These are phyloP conservation scores for Cryptosporidium xiaoi DNA, from an alignment of 169 alveolate genomes.

Conservation along the genomic window DNA sequence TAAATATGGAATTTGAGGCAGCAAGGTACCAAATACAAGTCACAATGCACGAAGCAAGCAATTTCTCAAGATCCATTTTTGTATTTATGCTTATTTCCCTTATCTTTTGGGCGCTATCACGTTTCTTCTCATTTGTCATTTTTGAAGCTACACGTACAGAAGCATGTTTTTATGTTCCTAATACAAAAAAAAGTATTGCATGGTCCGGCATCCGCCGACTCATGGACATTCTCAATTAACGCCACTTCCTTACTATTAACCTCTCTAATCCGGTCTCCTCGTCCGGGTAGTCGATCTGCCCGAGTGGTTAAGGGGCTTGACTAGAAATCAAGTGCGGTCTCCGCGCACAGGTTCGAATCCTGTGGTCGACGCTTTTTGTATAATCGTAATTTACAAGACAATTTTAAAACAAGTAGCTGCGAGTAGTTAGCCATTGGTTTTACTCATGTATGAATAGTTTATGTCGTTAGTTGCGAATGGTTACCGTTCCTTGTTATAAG, in stretches of 20 bases:
- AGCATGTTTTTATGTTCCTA: conserved; percentile 66
- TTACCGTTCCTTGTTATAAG: no score
- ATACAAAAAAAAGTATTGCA: conserved; percentile 25
- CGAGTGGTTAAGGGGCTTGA: conserved; percentile 78
- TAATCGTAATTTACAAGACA: not conserved
- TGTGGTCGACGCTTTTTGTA: conserved; percentile 72
- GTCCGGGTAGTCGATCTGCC: conserved; percentile 70
- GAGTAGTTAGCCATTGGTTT: no score
- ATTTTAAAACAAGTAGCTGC: no score
- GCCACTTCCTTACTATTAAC: not conserved
- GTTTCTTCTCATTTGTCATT: conserved; percentile 56
- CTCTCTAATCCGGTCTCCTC: not conserved
- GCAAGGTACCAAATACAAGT: conserved; percentile 74
- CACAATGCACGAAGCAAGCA: conserved; percentile 64
- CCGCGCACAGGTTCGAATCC: conserved; percentile 78
- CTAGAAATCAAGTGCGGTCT: conserved; percentile 77
- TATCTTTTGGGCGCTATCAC: conserved; percentile 54
- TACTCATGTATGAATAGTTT: no score
- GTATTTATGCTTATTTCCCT: conserved; percentile 59
- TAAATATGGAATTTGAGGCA: conserved; percentile 67
- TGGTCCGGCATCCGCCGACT: conserved; percentile 48
- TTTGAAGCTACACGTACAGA: conserved; percentile 37
- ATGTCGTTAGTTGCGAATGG: no score
- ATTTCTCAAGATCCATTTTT: conserved; percentile 67
- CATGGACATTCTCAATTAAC: conserved; percentile 21